Evolutionary conservation across 1,284 basidiomycete genomes (phyloP), one percentile per base, ranked within the genome.

Genomic region (Cutaneotrichosporon spelunceum): DNA sequence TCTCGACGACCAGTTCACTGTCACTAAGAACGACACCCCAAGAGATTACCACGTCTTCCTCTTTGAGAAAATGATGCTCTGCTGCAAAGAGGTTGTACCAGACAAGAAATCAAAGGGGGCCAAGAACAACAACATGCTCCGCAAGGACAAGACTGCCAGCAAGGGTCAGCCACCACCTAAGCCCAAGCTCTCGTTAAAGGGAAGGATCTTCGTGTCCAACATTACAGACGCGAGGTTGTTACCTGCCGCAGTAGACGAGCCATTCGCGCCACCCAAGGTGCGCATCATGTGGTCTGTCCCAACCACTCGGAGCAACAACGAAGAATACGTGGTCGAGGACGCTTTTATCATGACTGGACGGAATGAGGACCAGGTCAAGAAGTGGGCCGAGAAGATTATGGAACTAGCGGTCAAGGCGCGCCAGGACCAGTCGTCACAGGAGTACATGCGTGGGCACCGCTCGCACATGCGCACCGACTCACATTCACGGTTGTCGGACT

Each of bases 41-140:
- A 85, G 95, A 68, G 96, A 99, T 77, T 99, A 99, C 74, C 93
- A 96, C 72, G 94, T 99, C 61, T 99, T 98, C 83, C 83, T 99
- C 36, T 99, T 99, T 70, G 93, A 99, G 80, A 93, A 93, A 81
- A 99, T 99, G 79, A 91, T 99, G 70, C 84, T 99, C 16, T 99
- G 96, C 80, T 99, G 96, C 83, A 99, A 99, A 79, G 96, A 84
- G 88, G 79, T 82, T 33, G 53, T 66, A 24, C 74, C 76, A 21
- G 78, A 77, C 29, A 73, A 73, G 34, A 74, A 74, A 63, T 48
- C 54, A 21, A 81, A 80, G 67, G 54, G 59, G 7, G 64, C 68
- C 55, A 76, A 77, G 61, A 77, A 72, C 63, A 60, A 70, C 16
- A 74, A 74, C 63, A 70, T 77, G 63, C 64, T 78, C 33, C 68